Conservation (phyloP, 352 stramenopile species). For the Pythium aphanidermatum region DNA sequence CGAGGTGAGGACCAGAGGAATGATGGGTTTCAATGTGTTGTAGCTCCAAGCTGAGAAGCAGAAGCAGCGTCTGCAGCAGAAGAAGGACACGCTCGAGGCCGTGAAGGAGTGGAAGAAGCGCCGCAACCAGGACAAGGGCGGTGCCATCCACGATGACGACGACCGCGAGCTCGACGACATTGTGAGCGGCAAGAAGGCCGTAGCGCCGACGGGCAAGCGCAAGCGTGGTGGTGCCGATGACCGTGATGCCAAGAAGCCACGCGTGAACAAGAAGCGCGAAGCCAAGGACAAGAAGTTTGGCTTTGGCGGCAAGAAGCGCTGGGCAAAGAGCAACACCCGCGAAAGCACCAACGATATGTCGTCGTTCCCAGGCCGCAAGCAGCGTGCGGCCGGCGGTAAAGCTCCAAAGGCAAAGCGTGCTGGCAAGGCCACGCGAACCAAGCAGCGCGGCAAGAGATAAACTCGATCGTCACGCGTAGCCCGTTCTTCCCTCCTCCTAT, state of each 20-base stretch:
- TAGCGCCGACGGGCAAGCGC: slow-evolving; percentile 36
- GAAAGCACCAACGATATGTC: slow-evolving; percentile 81
- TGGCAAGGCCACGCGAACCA: slow-evolving; percentile 22
- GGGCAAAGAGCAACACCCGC: slow-evolving; percentile 73
- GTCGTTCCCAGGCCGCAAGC: slow-evolving; percentile 39
- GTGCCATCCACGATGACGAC: slow-evolving; percentile 48
- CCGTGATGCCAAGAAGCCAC: slow-evolving; percentile 51
- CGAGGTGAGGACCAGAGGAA: no score
- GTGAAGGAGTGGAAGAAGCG: slow-evolving; percentile 89
- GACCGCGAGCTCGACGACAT: slow-evolving; percentile 62
- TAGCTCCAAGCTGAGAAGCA: slow-evolving; percentile 72
- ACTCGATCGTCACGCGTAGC: no score
- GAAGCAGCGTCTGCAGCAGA: slow-evolving; percentile 76
- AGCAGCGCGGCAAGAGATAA: slow-evolving; percentile 26
- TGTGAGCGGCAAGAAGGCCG: slow-evolving; percentile 48
- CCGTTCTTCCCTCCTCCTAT: not conserved
- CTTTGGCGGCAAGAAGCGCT: slow-evolving; percentile 75
- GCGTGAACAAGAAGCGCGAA: slow-evolving; percentile 61
- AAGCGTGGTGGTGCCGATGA: slow-evolving; percentile 25
- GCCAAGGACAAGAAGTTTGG: slow-evolving; percentile 80
- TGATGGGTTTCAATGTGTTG: not conserved
- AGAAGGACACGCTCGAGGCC: slow-evolving; percentile 84
- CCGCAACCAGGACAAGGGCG: slow-evolving; percentile 64
- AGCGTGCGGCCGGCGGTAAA: slow-evolving; percentile 17
- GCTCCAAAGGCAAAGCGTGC: slow-evolving; percentile 20